phyloP scores from a whole-genome alignment of 1,284 basidiomycete genomes.

The Trametes sp. region DNA sequence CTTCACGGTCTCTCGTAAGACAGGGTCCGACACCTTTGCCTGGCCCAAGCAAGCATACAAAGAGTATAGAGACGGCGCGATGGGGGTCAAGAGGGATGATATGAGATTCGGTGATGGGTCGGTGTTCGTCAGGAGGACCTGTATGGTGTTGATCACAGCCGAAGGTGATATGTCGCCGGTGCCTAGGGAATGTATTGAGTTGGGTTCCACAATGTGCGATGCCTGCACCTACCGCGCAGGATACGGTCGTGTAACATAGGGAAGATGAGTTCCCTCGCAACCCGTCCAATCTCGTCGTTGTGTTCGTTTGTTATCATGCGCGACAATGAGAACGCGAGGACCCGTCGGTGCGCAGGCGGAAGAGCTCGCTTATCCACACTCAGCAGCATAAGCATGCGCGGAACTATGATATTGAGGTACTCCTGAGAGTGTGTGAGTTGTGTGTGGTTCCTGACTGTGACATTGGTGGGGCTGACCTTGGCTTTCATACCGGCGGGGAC shows the following conservation, averaged over 20 bases:
- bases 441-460: background rate
- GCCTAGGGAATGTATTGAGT: slow-evolving; percentile 2
- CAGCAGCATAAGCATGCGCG: slow-evolving; percentile 60
- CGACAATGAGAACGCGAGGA: slow-evolving; percentile 73
- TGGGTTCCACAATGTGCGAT: no score
- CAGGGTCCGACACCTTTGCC: slow-evolving; percentile 66
- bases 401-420: slow-evolving; percentile 64
- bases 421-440: slow-evolving; percentile 49
- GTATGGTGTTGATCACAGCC: slow-evolving; percentile 55
- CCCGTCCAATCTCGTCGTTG: slow-evolving; percentile 37
- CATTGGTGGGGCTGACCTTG: slow-evolving; percentile 50
- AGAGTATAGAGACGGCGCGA: slow-evolving; percentile 72
- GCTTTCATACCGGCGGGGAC: slow-evolving; percentile 61
- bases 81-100: slow-evolving; percentile 69
- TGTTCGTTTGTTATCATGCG: slow-evolving; percentile 59
- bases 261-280: slow-evolving; percentile 50
- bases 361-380: slow-evolving; percentile 41
- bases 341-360: slow-evolving; percentile 60
- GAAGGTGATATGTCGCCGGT: slow-evolving; percentile 40
- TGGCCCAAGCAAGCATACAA: slow-evolving; percentile 63
- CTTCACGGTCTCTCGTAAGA: slow-evolving; percentile 61
- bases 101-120: slow-evolving; percentile 80
- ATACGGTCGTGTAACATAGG: slow-evolving; percentile 56
- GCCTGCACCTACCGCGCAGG: slow-evolving; percentile 30
- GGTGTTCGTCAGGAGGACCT: slow-evolving; percentile 71